Conservation (phyloP, 2,329 filamentous ascomycete genomes). For the Passalora sequoiae region DNA sequence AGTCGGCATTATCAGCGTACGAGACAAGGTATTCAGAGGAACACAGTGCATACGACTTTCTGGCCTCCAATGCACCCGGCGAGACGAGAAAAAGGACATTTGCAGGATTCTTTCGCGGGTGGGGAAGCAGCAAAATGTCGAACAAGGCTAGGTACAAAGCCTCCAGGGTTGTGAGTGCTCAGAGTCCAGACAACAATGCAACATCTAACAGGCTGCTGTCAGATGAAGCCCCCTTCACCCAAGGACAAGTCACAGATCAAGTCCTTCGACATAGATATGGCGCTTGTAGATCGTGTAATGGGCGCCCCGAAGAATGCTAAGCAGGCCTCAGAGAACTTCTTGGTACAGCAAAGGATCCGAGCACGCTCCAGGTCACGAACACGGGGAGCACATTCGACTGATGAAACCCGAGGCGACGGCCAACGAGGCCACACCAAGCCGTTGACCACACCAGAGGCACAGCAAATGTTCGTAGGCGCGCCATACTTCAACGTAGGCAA, state of each 20-base stretch:
- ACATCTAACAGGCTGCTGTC: background rate
- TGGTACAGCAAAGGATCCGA: no score
- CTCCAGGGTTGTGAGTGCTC: background rate
- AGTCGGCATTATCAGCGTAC: no score
- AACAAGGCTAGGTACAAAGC: background rate
- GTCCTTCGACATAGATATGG: conserved; percentile 23
- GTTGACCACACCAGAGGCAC: conserved; percentile 20
- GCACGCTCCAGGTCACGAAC: no score
- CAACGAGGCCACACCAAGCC: conserved; percentile 3
- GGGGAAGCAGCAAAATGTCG: conserved; percentile 6
- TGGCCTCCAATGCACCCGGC: no score
- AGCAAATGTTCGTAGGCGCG: conserved; percentile 27
- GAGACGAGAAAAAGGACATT: conserved; percentile 7
- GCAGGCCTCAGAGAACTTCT: no score
- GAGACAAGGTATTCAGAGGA: no score
- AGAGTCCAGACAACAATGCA: no score
- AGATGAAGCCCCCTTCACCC: conserved; percentile 9
- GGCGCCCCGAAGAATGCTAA: conserved; percentile 22
- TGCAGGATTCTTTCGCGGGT: conserved; percentile 4
- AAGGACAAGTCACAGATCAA: conserved; percentile 12
- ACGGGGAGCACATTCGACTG: background rate
- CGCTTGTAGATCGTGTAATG: conserved; percentile 23
- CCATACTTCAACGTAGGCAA: conserved; percentile 25
- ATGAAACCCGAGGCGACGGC: background rate
- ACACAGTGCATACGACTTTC: no score